Conservation (phyloP, 1,284 basidiomycete species). For the Ceratobasidium sp. region DNA sequence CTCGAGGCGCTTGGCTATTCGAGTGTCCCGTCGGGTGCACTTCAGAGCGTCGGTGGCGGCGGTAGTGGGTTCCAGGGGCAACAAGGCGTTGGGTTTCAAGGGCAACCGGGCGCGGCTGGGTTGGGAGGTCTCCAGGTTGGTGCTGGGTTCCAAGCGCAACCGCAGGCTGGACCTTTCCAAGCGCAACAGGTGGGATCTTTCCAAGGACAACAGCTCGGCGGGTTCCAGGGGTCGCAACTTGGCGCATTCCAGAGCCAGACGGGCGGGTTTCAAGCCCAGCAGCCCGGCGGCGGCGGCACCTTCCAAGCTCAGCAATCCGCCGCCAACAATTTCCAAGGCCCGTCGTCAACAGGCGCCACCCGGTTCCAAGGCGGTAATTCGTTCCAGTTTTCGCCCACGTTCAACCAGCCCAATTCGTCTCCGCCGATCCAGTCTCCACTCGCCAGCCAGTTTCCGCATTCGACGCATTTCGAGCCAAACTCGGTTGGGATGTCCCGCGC, state of each 20-base stretch:
- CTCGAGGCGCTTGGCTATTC: constrained; percentile 43
- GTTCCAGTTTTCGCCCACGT: background rate
- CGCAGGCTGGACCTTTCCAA: background rate
- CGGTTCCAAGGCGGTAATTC: background rate
- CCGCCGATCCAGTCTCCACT: constrained; percentile 20
- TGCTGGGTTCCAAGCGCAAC: background rate
- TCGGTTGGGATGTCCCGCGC: constrained; percentile 37
- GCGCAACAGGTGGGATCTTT: background rate
- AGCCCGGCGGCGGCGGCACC: too few species aligned
- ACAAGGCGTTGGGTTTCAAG: constrained; percentile 24
- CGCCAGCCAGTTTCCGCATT: constrained; percentile 6
- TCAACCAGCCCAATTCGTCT: background rate
- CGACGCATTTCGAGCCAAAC: constrained; percentile 16
- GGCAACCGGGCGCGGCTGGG: background rate
- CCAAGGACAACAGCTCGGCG: background rate
- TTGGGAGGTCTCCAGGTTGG: background rate
- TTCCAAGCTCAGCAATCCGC: too few species aligned
- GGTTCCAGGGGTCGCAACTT: too few species aligned
- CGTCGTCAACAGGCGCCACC: background rate
- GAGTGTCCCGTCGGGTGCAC: constrained; percentile 17
- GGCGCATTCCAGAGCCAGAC: too few species aligned
- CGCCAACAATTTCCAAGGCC: background rate
- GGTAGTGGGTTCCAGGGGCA: background rate
- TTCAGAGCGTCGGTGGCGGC: background rate
- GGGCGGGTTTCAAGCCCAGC: too few species aligned